Evolutionary conservation across 352 stramenopile species (phyloP), one percentile per base, ranked within the genome.

Genomic region (Phytophthora foliorum): DNA sequence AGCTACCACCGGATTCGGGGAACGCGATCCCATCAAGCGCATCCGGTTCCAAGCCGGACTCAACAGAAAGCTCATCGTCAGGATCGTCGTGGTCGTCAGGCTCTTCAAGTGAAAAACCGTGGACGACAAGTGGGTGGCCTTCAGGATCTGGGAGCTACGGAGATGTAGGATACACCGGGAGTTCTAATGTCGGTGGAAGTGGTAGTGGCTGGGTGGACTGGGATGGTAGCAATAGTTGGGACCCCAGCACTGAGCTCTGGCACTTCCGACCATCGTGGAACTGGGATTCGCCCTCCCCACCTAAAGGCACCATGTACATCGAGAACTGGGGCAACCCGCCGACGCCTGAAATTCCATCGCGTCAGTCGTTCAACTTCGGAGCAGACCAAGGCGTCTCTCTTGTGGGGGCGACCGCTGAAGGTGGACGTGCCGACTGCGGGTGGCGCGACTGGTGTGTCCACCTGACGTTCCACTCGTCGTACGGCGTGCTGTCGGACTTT

Each of bases 401-500:
- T 6, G 27, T 42, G 22, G 62, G 62, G 29, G 63, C 54, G 6
- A 59, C 63, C 8, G 25, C 41, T 24, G 55, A 66, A 27, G 45
- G 34, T 54, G 63, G 56, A 8, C 57, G 21, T 39, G 42, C 42
- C 21, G 58, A 63, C 51, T 68, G 57, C 22, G 44, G 39, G 4
- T 41, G 36, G 31, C 39, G 36, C 16, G 57, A 67, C 46, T 72
- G 64, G 64, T 72, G 64, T 50, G 57, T 72, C 19, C 64, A 81
- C 51, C 1, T 88, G 46, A 63, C 71, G 11, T 81, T 86, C 51
- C 67, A 77, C 31, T 84, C 80, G 36, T 75, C 75, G 32, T 88
- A 81, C 36, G 80, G 80, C 17, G 74, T 79, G n/a, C 58, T 84
- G 55, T 75, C 64, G 21, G 72, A 76, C 22, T 81, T 88, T 31